Percentiles rank a stretch among this genome's conserved stretches.
Conservation (phyloP, 2,329 filamentous ascomycete genomes). For the Aureobasidium pullulans region DNA sequence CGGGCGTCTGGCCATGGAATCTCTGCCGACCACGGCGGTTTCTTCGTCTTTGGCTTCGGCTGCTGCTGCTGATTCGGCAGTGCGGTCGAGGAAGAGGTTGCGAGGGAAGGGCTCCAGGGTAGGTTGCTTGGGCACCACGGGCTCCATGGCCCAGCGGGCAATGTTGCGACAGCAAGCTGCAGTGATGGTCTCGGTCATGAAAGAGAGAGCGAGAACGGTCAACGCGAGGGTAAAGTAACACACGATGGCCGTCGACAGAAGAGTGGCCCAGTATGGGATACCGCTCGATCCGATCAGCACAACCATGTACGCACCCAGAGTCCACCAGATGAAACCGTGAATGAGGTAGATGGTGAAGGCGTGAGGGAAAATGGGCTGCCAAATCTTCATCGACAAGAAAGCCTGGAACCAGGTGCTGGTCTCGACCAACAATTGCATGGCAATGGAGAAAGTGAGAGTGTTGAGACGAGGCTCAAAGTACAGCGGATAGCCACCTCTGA, state of each 20-base stretch:
- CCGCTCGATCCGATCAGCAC: slow-evolving; percentile 26
- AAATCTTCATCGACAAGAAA: slow-evolving; percentile 32
- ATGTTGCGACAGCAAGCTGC: slow-evolving; percentile 17
- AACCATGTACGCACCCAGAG: slow-evolving; percentile 31
- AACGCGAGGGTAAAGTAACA: slow-evolving; percentile 26
- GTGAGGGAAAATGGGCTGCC: slow-evolving; percentile 40
- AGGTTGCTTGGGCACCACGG: slow-evolving; percentile 19
- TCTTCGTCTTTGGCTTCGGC: neutral
- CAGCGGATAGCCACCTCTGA: slow-evolving; percentile 31
- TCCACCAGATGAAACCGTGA: slow-evolving; percentile 43
- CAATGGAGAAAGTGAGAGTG: slow-evolving; percentile 33
- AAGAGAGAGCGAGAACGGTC: neutral
- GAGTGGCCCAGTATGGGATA: slow-evolving; percentile 28
- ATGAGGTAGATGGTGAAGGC: slow-evolving; percentile 44
- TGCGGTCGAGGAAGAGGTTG: slow-evolving; percentile 18
- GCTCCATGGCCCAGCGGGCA: slow-evolving; percentile 22
- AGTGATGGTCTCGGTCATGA: slow-evolving; percentile 9
- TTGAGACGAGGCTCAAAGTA: slow-evolving; percentile 41
- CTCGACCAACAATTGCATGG: slow-evolving; percentile 30
- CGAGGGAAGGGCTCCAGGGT: slow-evolving; percentile 22
- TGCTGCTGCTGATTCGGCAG: neutral
- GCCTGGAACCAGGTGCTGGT: slow-evolving; percentile 34
- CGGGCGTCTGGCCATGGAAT: neutral
- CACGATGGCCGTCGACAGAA: slow-evolving; percentile 30
- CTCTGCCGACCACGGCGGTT: neutral